A percentile compares a stretch with the other conserved stretches of the same genome.
phyloP scores from a whole-genome alignment of 2,329 filamentous ascomycete species.

The Botryotinia convoluta region DNA sequence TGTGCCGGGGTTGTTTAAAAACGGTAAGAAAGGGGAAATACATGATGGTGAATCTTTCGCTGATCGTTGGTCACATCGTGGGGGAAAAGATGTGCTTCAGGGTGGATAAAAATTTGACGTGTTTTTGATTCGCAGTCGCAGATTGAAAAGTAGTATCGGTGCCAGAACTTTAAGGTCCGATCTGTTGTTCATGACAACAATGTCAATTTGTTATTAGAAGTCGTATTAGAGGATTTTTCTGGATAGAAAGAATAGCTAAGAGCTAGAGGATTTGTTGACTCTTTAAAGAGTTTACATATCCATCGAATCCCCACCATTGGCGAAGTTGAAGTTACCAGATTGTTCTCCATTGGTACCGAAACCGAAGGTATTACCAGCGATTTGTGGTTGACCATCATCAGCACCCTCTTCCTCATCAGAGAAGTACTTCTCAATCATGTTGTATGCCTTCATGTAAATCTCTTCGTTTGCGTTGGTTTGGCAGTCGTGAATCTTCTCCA shows the following conservation, averaged over 20 bases:
- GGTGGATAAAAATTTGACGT: conserved; percentile 20
- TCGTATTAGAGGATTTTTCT: conserved; percentile 27
- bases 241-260: conserved; percentile 23
- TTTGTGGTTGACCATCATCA: conserved; percentile 67
- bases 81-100: conserved; percentile 22
- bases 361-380: conserved; percentile 71
- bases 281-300: conserved; percentile 58
- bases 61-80: conserved; percentile 38
- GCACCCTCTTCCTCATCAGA: conserved; percentile 88
- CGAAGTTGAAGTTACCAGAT: conserved; percentile 92
- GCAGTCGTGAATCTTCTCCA: conserved; percentile 99
- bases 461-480: conserved; percentile 99
- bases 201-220: conserved; percentile 35
- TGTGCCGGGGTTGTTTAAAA: conserved; percentile 34
- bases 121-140: conserved; percentile 24
- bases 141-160: conserved; percentile 21
- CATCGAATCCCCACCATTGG: conserved; percentile 70
- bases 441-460: conserved; percentile 99
- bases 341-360: conserved; percentile 72
- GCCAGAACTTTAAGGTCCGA: conserved; percentile 17
- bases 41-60: conserved; percentile 42
- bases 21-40: conserved; percentile 36
- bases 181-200: conserved; percentile 20
- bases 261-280: conserved; percentile 25
- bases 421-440: conserved; percentile 99